These are phyloP conservation scores for Cutaneotrichosporon cavernicola DNA, from an alignment of 1,284 basidiomycete genomes.

Conservation along the genomic window DNA sequence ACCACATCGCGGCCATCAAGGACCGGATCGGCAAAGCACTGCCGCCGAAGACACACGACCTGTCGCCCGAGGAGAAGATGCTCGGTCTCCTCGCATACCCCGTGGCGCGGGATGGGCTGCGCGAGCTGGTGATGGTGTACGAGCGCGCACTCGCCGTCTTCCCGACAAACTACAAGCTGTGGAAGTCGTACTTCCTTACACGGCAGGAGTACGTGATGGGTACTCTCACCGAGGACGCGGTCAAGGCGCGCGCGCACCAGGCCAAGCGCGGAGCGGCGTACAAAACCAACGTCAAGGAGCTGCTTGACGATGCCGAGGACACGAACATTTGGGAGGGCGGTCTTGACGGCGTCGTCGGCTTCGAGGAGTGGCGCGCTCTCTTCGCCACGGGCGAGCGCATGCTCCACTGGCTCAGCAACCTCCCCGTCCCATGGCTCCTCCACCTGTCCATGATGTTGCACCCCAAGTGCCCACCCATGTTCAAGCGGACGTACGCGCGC, in stretches of 20 bases:
- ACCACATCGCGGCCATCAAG: constrained; percentile 74
- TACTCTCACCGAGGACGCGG: constrained; percentile 53
- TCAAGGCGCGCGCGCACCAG: constrained; percentile 55
- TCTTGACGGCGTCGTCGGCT: constrained; percentile 82
- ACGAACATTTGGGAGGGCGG: constrained; percentile 82
- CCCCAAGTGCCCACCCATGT: constrained; percentile 77
- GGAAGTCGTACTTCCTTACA: constrained; percentile 86
- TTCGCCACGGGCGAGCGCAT: constrained; percentile 88
- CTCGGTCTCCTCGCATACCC: constrained; percentile 65
- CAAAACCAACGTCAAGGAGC: constrained; percentile 81
- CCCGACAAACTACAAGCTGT: constrained; percentile 86
- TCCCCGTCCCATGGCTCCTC: constrained; percentile 91
- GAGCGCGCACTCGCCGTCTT: constrained; percentile 88
- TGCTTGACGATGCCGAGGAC: constrained; percentile 82
- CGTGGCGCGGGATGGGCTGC: constrained; percentile 69
- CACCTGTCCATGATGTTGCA: constrained; percentile 90
- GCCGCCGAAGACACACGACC: constrained; percentile 50
- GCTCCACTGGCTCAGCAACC: constrained; percentile 80
- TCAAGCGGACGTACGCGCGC: constrained; percentile 86
- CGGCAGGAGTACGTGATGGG: constrained; percentile 86
- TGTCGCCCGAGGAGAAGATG: constrained; percentile 43
- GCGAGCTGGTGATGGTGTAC: constrained; percentile 83
- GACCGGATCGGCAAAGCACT: constrained; percentile 63
- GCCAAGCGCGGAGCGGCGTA: constrained; percentile 72
- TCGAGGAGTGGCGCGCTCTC: constrained; percentile 89